A percentile compares a stretch with the other conserved stretches of the same genome.
Evolutionary conservation across 2,329 filamentous ascomycete species (phyloP).

Genomic region (Apiospora malaysiana): DNA sequence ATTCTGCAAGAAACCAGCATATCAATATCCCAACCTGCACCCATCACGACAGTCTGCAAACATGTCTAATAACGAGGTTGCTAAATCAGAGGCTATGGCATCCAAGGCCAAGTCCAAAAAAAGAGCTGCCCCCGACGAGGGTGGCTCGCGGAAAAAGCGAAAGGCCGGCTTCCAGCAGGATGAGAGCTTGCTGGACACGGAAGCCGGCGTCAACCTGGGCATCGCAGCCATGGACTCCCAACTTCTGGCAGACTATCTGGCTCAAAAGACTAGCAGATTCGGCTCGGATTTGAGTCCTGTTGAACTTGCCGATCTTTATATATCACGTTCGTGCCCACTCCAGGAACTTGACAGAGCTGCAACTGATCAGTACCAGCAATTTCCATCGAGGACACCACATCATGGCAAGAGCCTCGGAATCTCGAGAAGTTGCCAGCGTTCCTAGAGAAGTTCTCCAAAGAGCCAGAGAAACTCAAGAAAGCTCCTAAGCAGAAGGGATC

Average conservation of each 20-base stretch:
- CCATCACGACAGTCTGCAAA: not conserved
- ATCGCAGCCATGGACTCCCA: conserved; percentile 84
- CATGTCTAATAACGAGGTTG: conserved; percentile 31
- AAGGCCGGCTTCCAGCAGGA: conserved; percentile 58
- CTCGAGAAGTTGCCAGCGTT: conserved; percentile 80
- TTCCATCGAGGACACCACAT: conserved; percentile 80
- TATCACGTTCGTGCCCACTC: conserved; percentile 66
- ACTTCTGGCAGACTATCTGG: conserved; percentile 84
- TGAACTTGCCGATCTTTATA: conserved; percentile 81
- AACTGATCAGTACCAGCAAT: conserved; percentile 57
- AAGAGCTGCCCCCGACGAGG: conserved; percentile 59
- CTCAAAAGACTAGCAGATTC: conserved; percentile 78
- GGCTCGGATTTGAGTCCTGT: conserved; percentile 81
- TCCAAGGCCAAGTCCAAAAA: conserved; percentile 52
- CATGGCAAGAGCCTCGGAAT: conserved; percentile 70
- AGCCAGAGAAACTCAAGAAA: conserved; percentile 64
- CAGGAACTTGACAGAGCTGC: not conserved
- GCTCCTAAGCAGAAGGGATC: conserved; percentile 72
- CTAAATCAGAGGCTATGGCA: conserved; percentile 30
- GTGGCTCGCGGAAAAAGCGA: conserved; percentile 57
- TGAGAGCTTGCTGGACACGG: conserved; percentile 66
- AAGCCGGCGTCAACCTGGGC: conserved; percentile 78
- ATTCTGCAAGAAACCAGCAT: not conserved
- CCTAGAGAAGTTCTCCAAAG: conserved; percentile 69
- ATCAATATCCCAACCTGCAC: not conserved